phyloP scores from a whole-genome alignment of 148 eudicot species.

The Fagopyrum esculentum region DNA sequence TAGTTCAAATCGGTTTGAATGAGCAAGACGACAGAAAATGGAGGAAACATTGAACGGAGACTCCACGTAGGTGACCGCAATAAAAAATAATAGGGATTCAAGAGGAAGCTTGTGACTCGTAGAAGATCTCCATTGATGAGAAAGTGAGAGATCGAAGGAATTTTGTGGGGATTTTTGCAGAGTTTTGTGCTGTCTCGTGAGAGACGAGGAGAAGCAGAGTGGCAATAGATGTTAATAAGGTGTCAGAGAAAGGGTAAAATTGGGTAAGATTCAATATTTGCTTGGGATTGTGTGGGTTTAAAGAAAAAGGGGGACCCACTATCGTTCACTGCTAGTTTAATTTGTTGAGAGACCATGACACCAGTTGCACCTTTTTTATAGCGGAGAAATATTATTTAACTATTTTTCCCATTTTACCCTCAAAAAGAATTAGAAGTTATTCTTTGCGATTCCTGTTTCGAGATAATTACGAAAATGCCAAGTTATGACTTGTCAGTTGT shows the following conservation, averaged over 20 bases:
- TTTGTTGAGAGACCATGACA: slow-evolving; percentile 14
- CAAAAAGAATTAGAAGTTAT: slow-evolving; percentile 7
- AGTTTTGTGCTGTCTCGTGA: slow-evolving; percentile 2
- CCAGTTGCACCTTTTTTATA: not conserved
- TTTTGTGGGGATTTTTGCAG: slow-evolving; percentile 14
- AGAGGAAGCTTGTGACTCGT: slow-evolving; percentile 16
- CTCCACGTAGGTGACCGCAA: not conserved
- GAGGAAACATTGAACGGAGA: not conserved
- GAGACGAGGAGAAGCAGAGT: slow-evolving; percentile 20
- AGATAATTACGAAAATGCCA: slow-evolving; percentile 5
- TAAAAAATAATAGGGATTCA: not conserved
- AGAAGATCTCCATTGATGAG: slow-evolving; percentile 21
- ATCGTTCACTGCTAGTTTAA: slow-evolving; percentile 3
- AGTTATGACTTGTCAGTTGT: not conserved
- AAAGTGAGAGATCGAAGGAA: slow-evolving; percentile 24
- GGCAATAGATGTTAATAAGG: slow-evolving; percentile 27
- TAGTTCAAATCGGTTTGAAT: not conserved
- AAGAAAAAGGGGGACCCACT: slow-evolving; percentile 21
- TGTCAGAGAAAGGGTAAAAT: slow-evolving; percentile 23
- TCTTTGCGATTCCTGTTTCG: not conserved
- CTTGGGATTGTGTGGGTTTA: slow-evolving; percentile 28
- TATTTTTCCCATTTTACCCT: not conserved
- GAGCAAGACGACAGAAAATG: slow-evolving; percentile 7
- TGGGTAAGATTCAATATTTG: slow-evolving; percentile 8
- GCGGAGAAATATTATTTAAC: not conserved